Evolutionary conservation across 148 eudicot genomes (phyloP), one percentile per base, ranked within the genome.

Genomic region (Rhododendron simsii): DNA sequence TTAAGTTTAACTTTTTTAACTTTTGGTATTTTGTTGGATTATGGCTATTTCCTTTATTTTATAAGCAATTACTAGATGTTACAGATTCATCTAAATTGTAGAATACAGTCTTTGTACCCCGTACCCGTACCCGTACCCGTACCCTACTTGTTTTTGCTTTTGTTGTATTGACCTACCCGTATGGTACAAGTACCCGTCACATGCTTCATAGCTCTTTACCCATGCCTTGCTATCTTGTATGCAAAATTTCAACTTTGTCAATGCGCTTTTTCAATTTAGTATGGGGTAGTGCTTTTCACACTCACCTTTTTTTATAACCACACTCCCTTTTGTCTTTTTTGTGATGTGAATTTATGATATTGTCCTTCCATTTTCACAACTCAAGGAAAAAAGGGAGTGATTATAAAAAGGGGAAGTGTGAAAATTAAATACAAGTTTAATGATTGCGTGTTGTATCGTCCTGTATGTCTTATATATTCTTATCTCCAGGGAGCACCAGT

Each of bases 401-500:
- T 53, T 53, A 53, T 53, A 53, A 3, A 15, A 15, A 53, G 16
- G 16, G 16, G 57, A 5, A 13, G 53, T 12, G 57, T 53, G 57
- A 53, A 53, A 53, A 53, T 53, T 3, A 50, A 53, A 53, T 35
- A 20, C 14, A 51, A 6, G 30, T 82, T 63, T 12, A 39, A 2
- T 10, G 12, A 35, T 41, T 82, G 33, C 1, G 2, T 39, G 35
- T 39, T 21, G 23, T 82, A 55, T 55, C 12, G 53, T 55, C 21
- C 16, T 47, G 23, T 23, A 4, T 81, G 48, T 63, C 50, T 82
- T 21, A 55, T 78, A 9, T 35, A 16, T 16, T 74, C 5, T 83
- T 28, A 0, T 73, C 44, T 83, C 53, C 91, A 97, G 99, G 98
- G 98, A 80, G 91, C 94, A 44, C 91, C 96, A 1, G 98, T 95